phyloP scores from a whole-genome alignment of 2,329 filamentous ascomycete species.

The Fusarium scirpi region DNA sequence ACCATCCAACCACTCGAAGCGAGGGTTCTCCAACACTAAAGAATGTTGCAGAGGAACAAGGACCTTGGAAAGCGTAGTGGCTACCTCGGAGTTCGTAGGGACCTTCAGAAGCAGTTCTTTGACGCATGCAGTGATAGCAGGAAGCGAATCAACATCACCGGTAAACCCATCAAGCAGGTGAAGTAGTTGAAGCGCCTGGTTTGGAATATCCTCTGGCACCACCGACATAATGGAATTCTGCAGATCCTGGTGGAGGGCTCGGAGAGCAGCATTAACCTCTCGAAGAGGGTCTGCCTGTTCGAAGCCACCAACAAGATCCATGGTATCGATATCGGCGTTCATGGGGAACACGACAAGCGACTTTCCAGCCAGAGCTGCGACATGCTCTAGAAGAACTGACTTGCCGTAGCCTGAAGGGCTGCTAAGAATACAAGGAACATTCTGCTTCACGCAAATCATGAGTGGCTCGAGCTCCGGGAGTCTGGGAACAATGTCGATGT shows the following conservation, averaged over 20 bases:
- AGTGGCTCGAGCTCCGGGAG: constrained; percentile 85
- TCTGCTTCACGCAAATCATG: constrained; percentile 86
- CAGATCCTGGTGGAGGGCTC: constrained; percentile 63
- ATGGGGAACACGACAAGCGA: constrained; percentile 85
- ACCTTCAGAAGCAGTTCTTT: constrained; percentile 56
- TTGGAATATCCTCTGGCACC: constrained; percentile 61
- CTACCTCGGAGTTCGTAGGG: constrained; percentile 60
- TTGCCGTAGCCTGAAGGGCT: constrained; percentile 90
- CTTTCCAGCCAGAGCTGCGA: constrained; percentile 83
- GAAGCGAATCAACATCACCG: constrained; percentile 55
- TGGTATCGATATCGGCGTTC: constrained; percentile 95
- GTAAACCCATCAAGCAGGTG: constrained; percentile 60
- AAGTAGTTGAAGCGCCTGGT: constrained; percentile 63
- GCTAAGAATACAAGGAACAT: constrained; percentile 89
- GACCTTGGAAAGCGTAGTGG: constrained; percentile 61
- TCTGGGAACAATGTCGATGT: constrained; percentile 64
- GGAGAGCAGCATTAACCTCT: constrained; percentile 70
- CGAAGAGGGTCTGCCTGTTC: constrained; percentile 90
- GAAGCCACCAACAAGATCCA: constrained; percentile 96
- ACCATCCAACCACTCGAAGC: constrained; percentile 97
- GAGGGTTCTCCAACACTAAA: constrained; percentile 74
- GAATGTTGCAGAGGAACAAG: constrained; percentile 64
- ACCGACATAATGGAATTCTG: constrained; percentile 62
- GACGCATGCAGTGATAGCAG: constrained; percentile 54
- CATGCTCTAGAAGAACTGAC: constrained; percentile 80